phyloP scores from a whole-genome alignment of 805 yeast genomes.

The Lipomyces starkeyi region DNA sequence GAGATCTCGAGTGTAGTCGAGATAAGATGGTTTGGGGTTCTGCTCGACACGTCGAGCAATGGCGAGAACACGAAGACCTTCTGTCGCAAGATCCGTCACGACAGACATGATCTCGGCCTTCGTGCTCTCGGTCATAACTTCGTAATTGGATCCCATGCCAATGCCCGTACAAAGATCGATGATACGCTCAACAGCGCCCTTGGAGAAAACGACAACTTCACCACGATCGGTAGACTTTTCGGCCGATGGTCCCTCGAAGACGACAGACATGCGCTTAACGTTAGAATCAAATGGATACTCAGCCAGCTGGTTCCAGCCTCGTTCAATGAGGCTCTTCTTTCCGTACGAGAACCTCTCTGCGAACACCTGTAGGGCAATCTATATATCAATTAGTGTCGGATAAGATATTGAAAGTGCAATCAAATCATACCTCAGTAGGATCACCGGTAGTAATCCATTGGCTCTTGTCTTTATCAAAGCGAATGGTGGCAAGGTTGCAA shows the following conservation, averaged over 20 bases:
- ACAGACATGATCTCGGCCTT: conserved; percentile 55
- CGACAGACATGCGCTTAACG: conserved; percentile 72
- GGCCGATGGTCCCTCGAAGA: conserved; percentile 51
- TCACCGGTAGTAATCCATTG: conserved; percentile 85
- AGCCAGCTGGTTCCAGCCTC: conserved; percentile 56
- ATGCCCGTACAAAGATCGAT: conserved; percentile 58
- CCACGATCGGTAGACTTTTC: conserved; percentile 29
- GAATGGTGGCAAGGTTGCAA: conserved; percentile 78
- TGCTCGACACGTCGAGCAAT: conserved; percentile 57
- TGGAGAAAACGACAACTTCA: conserved; percentile 53
- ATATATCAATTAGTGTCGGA: neutral
- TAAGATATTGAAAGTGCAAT: too few relatives aligned
- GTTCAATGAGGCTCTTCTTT: conserved; percentile 49
- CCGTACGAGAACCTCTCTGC: conserved; percentile 61
- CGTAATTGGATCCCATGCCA: conserved; percentile 29
- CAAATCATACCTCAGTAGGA: conserved; percentile 64
- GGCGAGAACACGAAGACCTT: conserved; percentile 76
- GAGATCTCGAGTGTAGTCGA: conserved; percentile 48
- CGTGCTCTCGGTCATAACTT: conserved; percentile 51
- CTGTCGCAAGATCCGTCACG: conserved; percentile 63
- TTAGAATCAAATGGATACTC: conserved; percentile 81
- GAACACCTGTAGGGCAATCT: conserved; percentile 81
- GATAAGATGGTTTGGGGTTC: conserved; percentile 33
- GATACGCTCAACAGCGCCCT: conserved; percentile 80
- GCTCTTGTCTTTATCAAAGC: conserved; percentile 53